phyloP scores from a whole-genome alignment of 805 yeast species.

The Candida silvicultrix region DNA sequence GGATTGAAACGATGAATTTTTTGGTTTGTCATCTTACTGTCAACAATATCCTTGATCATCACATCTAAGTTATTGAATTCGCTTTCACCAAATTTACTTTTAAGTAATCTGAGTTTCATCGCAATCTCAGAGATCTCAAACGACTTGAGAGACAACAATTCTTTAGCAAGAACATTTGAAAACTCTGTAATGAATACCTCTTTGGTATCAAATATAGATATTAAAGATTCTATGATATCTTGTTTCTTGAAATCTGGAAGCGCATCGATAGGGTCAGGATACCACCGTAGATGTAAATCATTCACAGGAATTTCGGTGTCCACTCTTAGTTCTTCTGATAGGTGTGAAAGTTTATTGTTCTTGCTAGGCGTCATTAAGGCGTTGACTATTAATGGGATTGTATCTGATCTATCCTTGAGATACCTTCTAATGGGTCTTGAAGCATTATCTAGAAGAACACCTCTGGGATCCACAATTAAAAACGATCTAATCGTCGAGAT shows the following conservation, averaged over 20 bases:
- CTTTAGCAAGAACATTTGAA: conserved; percentile 50
- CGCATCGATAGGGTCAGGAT: conserved; percentile 86
- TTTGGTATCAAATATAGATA: conserved; percentile 67
- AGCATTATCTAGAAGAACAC: conserved; percentile 73
- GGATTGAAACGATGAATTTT: conserved; percentile 24
- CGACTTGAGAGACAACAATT: conserved; percentile 33
- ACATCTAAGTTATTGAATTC: conserved; percentile 70
- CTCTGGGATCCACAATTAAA: conserved; percentile 75
- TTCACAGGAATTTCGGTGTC: conserved; percentile 13
- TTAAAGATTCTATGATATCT: conserved; percentile 65
- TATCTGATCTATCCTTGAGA: conserved; percentile 67
- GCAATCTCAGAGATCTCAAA: conserved; percentile 35
- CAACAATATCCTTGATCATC: conserved; percentile 70
- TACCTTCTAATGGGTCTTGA: conserved; percentile 70
- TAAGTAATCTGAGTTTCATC: conserved; percentile 44
- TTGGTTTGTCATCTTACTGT: conserved; percentile 43
- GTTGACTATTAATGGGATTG: conserved; percentile 60
- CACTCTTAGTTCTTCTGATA: conserved; percentile 44
- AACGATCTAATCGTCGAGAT: conserved; percentile 69
- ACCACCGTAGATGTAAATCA: conserved; percentile 44
- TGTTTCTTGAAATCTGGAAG: conserved; percentile 73
- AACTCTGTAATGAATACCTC: conserved; percentile 62
- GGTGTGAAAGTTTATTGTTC: conserved; percentile 35
- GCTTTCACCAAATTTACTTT: conserved; percentile 56
- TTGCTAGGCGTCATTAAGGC: conserved; percentile 50